Percentiles rank a stretch among this genome's conserved stretches.
Conservation (phyloP, 2,329 filamentous ascomycete genomes). For the Colletotrichum tropicicola region DNA sequence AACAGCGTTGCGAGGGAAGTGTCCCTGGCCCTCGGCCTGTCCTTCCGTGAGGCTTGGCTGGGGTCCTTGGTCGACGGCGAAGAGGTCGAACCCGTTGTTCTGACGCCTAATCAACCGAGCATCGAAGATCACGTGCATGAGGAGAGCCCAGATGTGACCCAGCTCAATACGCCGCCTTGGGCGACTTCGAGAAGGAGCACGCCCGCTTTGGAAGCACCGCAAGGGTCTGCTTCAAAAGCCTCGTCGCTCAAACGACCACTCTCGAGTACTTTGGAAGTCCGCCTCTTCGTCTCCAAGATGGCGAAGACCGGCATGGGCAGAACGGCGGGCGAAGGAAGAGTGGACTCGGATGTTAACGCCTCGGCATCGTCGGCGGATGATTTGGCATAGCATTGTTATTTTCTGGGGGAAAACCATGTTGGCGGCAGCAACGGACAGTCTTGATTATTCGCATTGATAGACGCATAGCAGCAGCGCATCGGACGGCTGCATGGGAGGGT, state of each 20-base stretch:
- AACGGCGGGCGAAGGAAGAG: neutral
- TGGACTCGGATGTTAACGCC: neutral
- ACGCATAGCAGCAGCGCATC: too few relatives aligned
- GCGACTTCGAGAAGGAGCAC: too few relatives aligned
- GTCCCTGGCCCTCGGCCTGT: conserved; percentile 71
- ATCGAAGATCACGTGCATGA: too few relatives aligned
- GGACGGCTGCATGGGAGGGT: too few relatives aligned
- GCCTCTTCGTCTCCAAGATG: neutral
- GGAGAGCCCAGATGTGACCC: too few relatives aligned
- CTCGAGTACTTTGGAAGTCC: neutral
- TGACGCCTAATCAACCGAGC: too few relatives aligned
- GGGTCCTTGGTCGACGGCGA: conserved; percentile 40
- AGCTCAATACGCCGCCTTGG: too few relatives aligned
- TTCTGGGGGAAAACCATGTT: too few relatives aligned
- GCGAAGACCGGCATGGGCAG: neutral
- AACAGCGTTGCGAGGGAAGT: conserved; percentile 80
- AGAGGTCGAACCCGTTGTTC: too few relatives aligned
- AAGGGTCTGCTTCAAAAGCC: too few relatives aligned
- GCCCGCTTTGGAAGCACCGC: neutral
- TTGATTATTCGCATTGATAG: too few relatives aligned
- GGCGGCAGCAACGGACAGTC: too few relatives aligned
- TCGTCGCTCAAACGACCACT: conserved; percentile 15
- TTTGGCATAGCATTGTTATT: neutral
- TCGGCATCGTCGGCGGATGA: neutral
- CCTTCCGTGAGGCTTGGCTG: conserved; percentile 67